Evolutionary conservation across 192 early-diverging fungal genomes (phyloP).

Genomic region (Podila minutissima): DNA sequence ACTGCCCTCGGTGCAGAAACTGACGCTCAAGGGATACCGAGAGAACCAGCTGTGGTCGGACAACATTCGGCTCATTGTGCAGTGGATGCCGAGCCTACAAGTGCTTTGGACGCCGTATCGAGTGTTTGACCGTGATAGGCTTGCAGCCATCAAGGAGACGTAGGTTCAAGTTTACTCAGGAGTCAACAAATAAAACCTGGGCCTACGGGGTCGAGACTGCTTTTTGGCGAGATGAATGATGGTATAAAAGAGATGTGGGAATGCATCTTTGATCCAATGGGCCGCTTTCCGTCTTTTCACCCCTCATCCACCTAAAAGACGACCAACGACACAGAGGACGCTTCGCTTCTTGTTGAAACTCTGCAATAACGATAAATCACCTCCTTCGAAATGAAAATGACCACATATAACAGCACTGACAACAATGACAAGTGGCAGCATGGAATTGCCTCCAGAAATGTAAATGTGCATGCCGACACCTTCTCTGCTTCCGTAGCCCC

Average conservation of each 20-base stretch:
- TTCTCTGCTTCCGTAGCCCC: neutral
- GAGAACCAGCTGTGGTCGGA: too few species aligned
- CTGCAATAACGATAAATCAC: neutral
- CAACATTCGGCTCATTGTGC: too few species aligned
- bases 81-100: too few species aligned
- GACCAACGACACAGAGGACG: constrained; percentile 1
- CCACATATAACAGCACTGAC: neutral
- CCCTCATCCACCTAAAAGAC: constrained; percentile 51
- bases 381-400: neutral
- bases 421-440: neutral
- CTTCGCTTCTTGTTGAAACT: neutral
- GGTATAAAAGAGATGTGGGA: constrained; percentile 28
- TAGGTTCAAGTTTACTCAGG: neutral
- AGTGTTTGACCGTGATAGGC: too few species aligned
- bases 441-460: neutral
- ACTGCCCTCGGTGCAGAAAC: too few species aligned
- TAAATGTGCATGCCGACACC: neutral
- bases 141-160: too few species aligned
- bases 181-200: neutral
- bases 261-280: constrained; percentile 26
- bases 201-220: neutral
- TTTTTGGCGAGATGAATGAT: too few species aligned
- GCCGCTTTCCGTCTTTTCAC: constrained; percentile 57
- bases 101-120: too few species aligned
- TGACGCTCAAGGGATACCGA: too few species aligned